Conservation (phyloP, 2,329 filamentous ascomycete species). For the Simplicillium sp. region DNA sequence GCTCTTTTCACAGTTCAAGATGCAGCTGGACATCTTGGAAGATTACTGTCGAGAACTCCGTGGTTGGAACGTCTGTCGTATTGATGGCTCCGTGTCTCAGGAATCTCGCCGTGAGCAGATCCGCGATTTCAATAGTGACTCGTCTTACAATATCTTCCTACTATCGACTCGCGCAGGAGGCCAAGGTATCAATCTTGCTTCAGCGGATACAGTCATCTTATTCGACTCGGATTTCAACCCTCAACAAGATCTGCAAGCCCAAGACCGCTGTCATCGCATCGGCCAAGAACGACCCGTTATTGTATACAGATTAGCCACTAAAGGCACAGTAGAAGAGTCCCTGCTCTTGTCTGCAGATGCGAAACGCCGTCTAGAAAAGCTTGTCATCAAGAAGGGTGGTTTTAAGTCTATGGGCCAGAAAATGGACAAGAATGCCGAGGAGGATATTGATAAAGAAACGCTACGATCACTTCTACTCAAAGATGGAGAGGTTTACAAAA, state of each 20-base stretch:
- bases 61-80: conserved; percentile 74
- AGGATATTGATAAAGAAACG: conserved; percentile 49
- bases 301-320: conserved; percentile 87
- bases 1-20: conserved; percentile 95
- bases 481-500: conserved; percentile 59
- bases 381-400: conserved; percentile 90
- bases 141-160: conserved; percentile 66
- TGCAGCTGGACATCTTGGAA: conserved; percentile 81
- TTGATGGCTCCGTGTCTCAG: conserved; percentile 81
- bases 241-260: conserved; percentile 91
- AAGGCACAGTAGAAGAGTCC: conserved; percentile 83
- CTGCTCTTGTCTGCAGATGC: conserved; percentile 81
- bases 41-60: conserved; percentile 74
- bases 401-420: conserved; percentile 63
- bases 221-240: conserved; percentile 92
- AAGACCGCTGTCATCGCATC: conserved; percentile 91
- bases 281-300: conserved; percentile 88
- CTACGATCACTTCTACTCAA: conserved; percentile 55
- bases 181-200: conserved; percentile 88
- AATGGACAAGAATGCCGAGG: conserved; percentile 38
- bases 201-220: conserved; percentile 84
- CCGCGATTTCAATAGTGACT: conserved; percentile 59
- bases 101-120: conserved; percentile 62
- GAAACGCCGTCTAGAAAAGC: conserved; percentile 84
- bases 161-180: conserved; percentile 87